These are phyloP conservation scores for Lentinula detonsa DNA, from an alignment of 768 basidiomycete species.

Conservation along the genomic window DNA sequence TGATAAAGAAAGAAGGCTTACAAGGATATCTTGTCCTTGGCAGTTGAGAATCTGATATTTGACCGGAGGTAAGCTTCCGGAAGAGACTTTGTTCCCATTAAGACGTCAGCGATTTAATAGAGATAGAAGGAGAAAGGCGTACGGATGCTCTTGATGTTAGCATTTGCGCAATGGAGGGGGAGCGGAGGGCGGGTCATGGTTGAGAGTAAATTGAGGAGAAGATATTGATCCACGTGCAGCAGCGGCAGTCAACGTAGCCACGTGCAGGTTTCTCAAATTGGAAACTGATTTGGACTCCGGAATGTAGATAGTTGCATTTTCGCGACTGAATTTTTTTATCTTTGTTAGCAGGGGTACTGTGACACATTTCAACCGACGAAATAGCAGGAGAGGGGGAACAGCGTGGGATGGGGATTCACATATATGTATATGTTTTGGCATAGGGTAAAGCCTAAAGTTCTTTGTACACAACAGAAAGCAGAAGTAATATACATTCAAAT, in stretches of 20 bases:
- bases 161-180: conserved; percentile 45
- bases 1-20: conserved; percentile 26
- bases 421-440: no score
- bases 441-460: no score
- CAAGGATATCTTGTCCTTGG: conserved; percentile 83
- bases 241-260: conserved; percentile 1
- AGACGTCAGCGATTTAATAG: background rate
- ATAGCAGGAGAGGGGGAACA: no score
- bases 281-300: no score
- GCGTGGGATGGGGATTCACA: no score
- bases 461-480: no score
- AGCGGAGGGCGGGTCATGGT: conserved; percentile 46
- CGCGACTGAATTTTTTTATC: no score
- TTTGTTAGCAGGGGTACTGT: no score
- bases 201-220: conserved; percentile 7
- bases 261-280: background rate
- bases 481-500: no score
- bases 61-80: conserved; percentile 53
- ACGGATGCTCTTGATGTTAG: conserved; percentile 39
- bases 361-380: no score
- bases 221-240: background rate
- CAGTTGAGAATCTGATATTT: conserved; percentile 91
- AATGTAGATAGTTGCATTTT: no score
- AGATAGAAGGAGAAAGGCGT: conserved; percentile 13
- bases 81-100: conserved; percentile 23